These are phyloP conservation scores for Cryptosporidium sp. DNA, from an alignment of 169 alveolate species.

Conservation along the genomic window DNA sequence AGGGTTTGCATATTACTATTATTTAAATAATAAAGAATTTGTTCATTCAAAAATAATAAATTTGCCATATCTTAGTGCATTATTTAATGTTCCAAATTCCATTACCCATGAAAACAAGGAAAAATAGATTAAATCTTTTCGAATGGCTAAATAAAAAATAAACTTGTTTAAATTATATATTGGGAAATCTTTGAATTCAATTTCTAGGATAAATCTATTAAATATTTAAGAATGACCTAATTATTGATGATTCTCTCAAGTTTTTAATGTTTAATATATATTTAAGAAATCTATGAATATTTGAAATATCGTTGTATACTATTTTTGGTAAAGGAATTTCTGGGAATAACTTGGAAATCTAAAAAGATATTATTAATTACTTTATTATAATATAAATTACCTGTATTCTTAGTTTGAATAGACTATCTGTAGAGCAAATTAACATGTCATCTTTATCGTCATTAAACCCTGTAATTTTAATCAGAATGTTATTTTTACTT, in stretches of 20 bases:
- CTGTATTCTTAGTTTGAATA: constrained; percentile 23
- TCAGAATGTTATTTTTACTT: not conserved
- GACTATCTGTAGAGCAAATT: not conserved
- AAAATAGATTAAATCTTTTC: not conserved
- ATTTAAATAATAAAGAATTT: constrained; percentile 48
- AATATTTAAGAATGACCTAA: constrained; percentile 22
- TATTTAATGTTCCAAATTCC: not conserved
- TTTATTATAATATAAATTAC: constrained; percentile 28
- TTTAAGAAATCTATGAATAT: constrained; percentile 17
- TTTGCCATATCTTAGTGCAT: constrained; percentile 16
- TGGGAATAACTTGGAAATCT: constrained; percentile 47
- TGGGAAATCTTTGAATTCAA: not conserved
- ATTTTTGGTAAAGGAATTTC: constrained; percentile 54
- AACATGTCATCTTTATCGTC: not conserved
- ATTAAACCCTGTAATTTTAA: not conserved
- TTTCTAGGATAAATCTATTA: not conserved
- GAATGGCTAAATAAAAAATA: not conserved
- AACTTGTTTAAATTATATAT: not conserved
- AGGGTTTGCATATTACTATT: constrained; percentile 43
- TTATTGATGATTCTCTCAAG: constrained; percentile 57
- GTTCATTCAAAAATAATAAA: constrained; percentile 32
- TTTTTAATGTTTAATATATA: constrained; percentile 23
- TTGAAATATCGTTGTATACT: not conserved
- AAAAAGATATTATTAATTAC: not conserved
- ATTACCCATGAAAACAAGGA: constrained; percentile 5